These are phyloP conservation scores for Aspergillus quadricinctus DNA, from an alignment of 2,329 filamentous ascomycete genomes.

Conservation along the genomic window DNA sequence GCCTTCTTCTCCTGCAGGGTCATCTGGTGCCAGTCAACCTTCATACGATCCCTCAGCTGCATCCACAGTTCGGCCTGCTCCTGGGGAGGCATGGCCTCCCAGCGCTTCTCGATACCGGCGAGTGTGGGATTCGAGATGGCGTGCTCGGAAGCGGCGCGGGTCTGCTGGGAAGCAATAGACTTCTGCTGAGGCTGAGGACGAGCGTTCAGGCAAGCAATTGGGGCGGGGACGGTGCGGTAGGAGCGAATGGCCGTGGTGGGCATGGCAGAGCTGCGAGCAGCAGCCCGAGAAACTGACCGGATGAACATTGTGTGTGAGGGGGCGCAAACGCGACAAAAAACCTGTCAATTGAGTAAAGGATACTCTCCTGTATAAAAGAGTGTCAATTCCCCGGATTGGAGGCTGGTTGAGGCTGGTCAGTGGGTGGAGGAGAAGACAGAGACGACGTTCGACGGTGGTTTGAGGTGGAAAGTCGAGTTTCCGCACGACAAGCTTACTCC, in stretches of 20 bases:
- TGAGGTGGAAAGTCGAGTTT: conserved; percentile 38
- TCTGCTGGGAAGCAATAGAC: conserved; percentile 46
- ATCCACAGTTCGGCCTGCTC: conserved; percentile 99
- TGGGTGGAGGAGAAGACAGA: conserved; percentile 30
- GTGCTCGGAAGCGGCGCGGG: conserved; percentile 64
- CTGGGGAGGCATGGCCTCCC: conserved; percentile 95
- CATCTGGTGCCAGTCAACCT: conserved; percentile 92
- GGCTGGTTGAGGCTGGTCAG: conserved; percentile 19
- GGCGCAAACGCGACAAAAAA: conserved; percentile 23
- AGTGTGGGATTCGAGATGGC: conserved; percentile 97
- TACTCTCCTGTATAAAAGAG: conserved; percentile 15
- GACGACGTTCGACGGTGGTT: conserved; percentile 34
- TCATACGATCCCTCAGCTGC: conserved; percentile 96
- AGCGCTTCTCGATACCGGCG: conserved; percentile 98
- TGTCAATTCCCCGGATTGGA: conserved; percentile 22
- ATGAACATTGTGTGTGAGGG: conserved; percentile 43
- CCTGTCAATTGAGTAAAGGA: conserved; percentile 24
- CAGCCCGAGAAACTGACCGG: conserved; percentile 43
- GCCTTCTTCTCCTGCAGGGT: conserved; percentile 98
- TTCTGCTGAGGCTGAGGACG: conserved; percentile 28
- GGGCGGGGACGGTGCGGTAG: conserved; percentile 24
- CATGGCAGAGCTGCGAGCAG: conserved; percentile 39
- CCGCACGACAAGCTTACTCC: conserved; percentile 32
- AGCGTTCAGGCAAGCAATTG: conserved; percentile 37
- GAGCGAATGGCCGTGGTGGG: conserved; percentile 32